phyloP scores from a whole-genome alignment of 371 early-diverging fungal species.

The Zancudomyces culisetae region DNA sequence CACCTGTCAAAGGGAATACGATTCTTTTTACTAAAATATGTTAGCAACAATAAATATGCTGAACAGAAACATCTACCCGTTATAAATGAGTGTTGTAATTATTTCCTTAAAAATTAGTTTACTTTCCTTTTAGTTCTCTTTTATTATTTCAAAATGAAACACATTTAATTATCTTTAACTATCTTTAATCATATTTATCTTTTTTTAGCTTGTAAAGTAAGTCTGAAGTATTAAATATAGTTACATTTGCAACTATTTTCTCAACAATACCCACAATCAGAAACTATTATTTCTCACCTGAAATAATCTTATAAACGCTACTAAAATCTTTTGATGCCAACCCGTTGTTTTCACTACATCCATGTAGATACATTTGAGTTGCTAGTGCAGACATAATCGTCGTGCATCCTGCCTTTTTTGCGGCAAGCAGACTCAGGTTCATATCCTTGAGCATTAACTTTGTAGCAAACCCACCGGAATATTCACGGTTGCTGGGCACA shows the following conservation, averaged over 20 bases:
- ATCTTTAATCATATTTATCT: too few relatives aligned
- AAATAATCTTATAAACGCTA: constrained; percentile 53
- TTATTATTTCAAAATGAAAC: too few relatives aligned
- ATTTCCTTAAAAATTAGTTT: too few relatives aligned
- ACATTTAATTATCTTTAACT: too few relatives aligned
- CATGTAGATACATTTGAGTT: constrained; percentile 53
- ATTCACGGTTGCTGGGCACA: constrained; percentile 68
- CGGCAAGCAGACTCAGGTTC: constrained; percentile 74
- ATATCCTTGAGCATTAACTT: constrained; percentile 87
- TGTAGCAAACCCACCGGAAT: constrained; percentile 79
- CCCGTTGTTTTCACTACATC: constrained; percentile 32
- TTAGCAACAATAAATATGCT: neutral
- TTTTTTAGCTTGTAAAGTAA: too few relatives aligned
- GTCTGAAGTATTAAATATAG: too few relatives aligned
- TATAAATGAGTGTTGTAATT: too few relatives aligned
- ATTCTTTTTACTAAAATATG: neutral
- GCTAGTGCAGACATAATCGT: constrained; percentile 57
- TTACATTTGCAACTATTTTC: too few relatives aligned
- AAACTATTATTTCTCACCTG: too few relatives aligned
- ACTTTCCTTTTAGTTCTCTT: too few relatives aligned
- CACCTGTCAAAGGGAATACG: neutral
- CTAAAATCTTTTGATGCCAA: constrained; percentile 51
- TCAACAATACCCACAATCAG: too few relatives aligned
- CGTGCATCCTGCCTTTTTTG: constrained; percentile 46
- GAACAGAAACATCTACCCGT: too few relatives aligned